Evolutionary conservation across 768 basidiomycete species (phyloP), one percentile per base, ranked within the genome.

Genomic region (Chlorophyllum brunneum): DNA sequence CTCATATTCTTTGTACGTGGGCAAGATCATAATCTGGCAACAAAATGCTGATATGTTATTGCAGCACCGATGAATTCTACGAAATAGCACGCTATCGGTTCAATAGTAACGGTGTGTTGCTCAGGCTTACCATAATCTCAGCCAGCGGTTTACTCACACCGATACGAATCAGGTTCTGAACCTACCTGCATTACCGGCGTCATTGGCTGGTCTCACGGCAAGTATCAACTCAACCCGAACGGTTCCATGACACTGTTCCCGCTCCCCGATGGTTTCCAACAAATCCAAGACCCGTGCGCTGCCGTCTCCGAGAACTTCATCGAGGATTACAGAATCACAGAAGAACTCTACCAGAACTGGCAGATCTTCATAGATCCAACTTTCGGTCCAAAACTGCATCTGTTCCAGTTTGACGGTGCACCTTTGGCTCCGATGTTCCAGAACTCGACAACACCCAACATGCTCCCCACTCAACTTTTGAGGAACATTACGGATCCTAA

Each of bases 81-180:
- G 97, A 99, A 67, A 78, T 92, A 65, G 82, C 93, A 18, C 86
- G 92, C 59, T 99, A 97, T 69, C 83, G 94, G 48, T 95, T 95
- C 72, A 77, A 72, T 34, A 73, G 84, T 51, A 99, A 99, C 68
- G 95, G 92, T 92, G 54, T 42, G 78, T 60, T 33, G 22, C 33
- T 36, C 44, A 50, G 45, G 23, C 16, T 27, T 29, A 29, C 20
- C 22, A n/a, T n/a, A n/a, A n/a, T 18, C 30, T 15, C 33, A 20
- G n/a, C 48, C 29, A 23, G 31, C 5, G 20, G 2, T 20, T 34
- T 20, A 48, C 30, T 54, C 39, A 48, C 38, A 30, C 41, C 34
- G 24, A 31, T 13, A 10, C 20, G 9, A 6, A 43, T 4, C 61
- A 93, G 92, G 89, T 27, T 76, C 87, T 5, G 72, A 83, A 60